These are phyloP conservation scores for Solanum stenotomum DNA, from an alignment of 257 asterid species.

Conservation along the genomic window DNA sequence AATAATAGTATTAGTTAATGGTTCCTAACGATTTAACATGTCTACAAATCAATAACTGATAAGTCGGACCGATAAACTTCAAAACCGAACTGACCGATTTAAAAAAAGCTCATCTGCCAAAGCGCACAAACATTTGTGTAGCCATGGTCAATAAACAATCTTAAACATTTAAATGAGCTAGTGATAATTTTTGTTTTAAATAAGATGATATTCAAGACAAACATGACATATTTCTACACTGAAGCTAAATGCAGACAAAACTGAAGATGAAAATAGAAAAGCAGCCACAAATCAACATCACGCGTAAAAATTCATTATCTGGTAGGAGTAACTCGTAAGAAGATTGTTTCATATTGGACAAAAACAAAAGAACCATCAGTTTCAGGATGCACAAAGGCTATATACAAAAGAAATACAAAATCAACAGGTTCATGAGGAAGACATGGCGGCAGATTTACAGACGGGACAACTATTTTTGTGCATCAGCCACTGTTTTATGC, in stretches of 20 bases:
- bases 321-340: background rate
- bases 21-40: no score
- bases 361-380: background rate
- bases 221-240: background rate
- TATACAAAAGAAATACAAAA: slow-evolving; percentile 21
- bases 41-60: no score
- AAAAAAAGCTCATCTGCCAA: no score
- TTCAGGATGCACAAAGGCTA: slow-evolving; percentile 18
- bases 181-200: background rate
- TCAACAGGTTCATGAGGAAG: background rate
- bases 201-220: background rate
- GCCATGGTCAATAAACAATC: no score
- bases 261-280: background rate
- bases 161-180: no score
- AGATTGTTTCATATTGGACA: background rate
- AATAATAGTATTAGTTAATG: no score
- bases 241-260: background rate
- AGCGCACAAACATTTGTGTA: no score
- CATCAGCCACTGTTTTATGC: slow-evolving; percentile 80
- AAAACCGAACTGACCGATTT: no score
- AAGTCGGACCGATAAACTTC: no score
- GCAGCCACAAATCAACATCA: background rate
- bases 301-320: background rate
- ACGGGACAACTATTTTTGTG: slow-evolving; percentile 69
- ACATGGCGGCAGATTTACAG: slow-evolving; percentile 54